Conservation (phyloP, 192 early-diverging fungal species). For the Glomus cerebriforme region DNA sequence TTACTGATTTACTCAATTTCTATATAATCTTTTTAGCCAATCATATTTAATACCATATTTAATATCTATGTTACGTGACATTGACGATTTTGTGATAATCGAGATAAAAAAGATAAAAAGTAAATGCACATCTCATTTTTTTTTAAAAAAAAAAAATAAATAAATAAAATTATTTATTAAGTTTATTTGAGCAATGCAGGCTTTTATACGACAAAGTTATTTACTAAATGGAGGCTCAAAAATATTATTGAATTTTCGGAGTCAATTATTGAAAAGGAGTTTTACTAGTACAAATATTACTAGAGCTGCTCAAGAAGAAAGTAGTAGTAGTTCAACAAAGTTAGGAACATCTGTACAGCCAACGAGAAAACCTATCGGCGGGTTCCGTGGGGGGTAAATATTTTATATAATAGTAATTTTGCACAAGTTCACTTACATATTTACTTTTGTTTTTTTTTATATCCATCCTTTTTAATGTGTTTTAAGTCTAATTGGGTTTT, state of each 20-base stretch:
- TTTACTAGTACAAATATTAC: not conserved
- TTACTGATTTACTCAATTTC: no score
- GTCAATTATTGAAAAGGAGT: not conserved
- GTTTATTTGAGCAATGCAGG: not conserved
- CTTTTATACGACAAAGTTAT: not conserved
- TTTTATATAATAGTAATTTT: not conserved
- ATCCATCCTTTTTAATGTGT: not conserved
- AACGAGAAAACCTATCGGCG: slow-evolving; percentile 12
- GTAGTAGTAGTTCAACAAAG: not conserved
- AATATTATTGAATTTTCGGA: not conserved
- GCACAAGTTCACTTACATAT: not conserved
- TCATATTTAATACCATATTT: no score
- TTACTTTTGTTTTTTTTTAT: not conserved
- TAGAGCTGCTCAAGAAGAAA: not conserved
- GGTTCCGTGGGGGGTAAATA: slow-evolving; percentile 11
- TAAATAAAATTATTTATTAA: no score
- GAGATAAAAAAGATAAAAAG: no score
- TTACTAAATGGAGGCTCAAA: not conserved
- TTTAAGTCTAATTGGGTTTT: slow-evolving; percentile 73
- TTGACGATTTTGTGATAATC: not conserved
- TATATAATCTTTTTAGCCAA: no score
- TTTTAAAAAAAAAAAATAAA: not conserved
- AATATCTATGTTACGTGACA: not conserved
- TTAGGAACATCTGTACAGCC: slow-evolving; percentile 4
- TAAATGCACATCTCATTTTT: not conserved